Evolutionary conservation across 2,329 filamentous ascomycete genomes (phyloP), one percentile per base, ranked within the genome.

Genomic region (Exophiala viscosa): DNA sequence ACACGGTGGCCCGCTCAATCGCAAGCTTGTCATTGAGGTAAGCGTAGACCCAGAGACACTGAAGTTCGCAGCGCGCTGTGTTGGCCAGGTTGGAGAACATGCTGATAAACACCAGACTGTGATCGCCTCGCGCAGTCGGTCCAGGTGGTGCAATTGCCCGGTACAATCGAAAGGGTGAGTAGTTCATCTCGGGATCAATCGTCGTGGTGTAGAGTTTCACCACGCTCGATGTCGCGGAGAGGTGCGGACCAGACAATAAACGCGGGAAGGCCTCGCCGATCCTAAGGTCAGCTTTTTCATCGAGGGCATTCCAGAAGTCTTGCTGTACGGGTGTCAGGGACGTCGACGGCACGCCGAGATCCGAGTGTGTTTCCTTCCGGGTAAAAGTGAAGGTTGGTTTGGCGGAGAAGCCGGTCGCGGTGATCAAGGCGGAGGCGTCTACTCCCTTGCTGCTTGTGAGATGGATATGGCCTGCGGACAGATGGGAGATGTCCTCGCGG

Each of bases 31-130:
- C 67, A 10, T 43, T 61, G 20, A 91, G 78, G 64, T 83, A 89
- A 0, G 86, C 84, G 0, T 76, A 73, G 28, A 86, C 75, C 84
- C 84, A 87, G 2, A 87, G 70, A 0, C 79, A 79, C 47, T 78
- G 73, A 2, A 74, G 60, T 23, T 61, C 59, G 34, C 52, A 54
- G 11, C 57, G 57, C 14, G 75, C 59, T 0, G 70, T 64, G 48
- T 79, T 75, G 5, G 76, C 69, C 50, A 77, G 67, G 53, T 73
- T 75, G 59, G 69, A 71, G 14, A 74, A 64, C 44, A 77, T 68
- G 23, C 78, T 77, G 17, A 73, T 57, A 59, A 81, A 81, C 4
- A 73, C 76, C 5, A 80, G 65, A 2, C 73, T 74, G 14, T 73
- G 70, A 15, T 71, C 67, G 3, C 66, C 67, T 5, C 68, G 58